phyloP scores from a whole-genome alignment of 169 alveolate genomes.

The Cryptosporidium baileyi region DNA sequence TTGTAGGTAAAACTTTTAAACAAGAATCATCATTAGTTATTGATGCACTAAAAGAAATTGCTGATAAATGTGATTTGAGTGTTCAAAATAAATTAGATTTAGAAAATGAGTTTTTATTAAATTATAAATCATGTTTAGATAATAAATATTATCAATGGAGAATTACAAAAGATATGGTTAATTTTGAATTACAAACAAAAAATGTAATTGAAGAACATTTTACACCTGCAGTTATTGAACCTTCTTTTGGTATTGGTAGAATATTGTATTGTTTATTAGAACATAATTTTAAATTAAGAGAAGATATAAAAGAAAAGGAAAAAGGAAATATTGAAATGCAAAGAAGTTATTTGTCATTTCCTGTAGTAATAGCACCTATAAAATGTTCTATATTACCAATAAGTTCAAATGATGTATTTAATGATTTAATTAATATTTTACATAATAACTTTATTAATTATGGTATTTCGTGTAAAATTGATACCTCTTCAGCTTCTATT shows the following conservation, averaged over 20 bases:
- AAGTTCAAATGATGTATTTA: constrained; percentile 84
- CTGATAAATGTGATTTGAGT: constrained; percentile 72
- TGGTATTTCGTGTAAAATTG: constrained; percentile 91
- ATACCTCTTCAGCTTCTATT: constrained; percentile 90
- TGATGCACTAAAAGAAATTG: constrained; percentile 70
- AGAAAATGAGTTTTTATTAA: neutral
- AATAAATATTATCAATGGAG: constrained; percentile 44
- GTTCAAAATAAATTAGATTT: constrained; percentile 70
- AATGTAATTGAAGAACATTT: constrained; percentile 91
- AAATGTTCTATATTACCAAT: constrained; percentile 94
- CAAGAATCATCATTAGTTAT: constrained; percentile 76
- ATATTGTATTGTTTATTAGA: constrained; percentile 92
- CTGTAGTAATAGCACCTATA: constrained; percentile 94
- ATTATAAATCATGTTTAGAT: neutral
- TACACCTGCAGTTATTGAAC: constrained; percentile 96
- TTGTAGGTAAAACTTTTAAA: constrained; percentile 86
- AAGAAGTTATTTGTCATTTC: constrained; percentile 90
- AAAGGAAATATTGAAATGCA: constrained; percentile 69
- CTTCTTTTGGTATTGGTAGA: constrained; percentile 98
- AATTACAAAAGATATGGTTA: constrained; percentile 79
- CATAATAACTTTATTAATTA: constrained; percentile 69
- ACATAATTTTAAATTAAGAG: constrained; percentile 91
- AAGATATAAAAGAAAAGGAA: neutral
- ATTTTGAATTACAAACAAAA: constrained; percentile 85
- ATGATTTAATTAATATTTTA: constrained; percentile 70